Evolutionary conservation across 768 basidiomycete genomes (phyloP), one percentile per base, ranked within the genome.

Genomic region (Zangia roseola): DNA sequence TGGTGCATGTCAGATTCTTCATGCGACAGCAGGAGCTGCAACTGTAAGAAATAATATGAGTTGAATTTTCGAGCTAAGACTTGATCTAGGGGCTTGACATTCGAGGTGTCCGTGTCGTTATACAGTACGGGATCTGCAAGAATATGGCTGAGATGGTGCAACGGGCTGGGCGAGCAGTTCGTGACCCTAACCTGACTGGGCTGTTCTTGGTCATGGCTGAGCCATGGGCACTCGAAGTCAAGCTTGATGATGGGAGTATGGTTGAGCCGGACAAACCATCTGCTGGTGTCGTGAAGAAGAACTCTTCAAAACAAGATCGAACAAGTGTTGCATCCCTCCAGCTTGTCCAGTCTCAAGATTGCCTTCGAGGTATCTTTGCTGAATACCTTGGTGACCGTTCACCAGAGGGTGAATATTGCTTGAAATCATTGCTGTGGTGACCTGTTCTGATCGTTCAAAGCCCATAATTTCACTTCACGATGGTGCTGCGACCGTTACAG

Each of bases 11-110:
- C 49, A 57, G 12, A 54, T 68, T 7, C 44, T 68, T 2, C 50
- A 54, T 53, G 59, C 54, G 5, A 68, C 58, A 5, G 52, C 53
- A 6, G 63, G 63, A 0, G 55, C 53, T 21, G 59, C 65, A 24
- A 59, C 61, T 0, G 64, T 64, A 40, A 40, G 53, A n/a, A n/a
- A n/a, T n/a, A n/a, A n/a, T n/a, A n/a, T 46, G 2, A 33, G 24
- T 31, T 13, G 21, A 5, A 35, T 44, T 9, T 13, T 5, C 3
- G 19, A n/a, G n/a, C 31, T 35, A 19, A 44, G 12, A 4, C 14
- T n/a, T 34, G 6, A 23, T 9, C 10, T 19, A 44, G 43, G 43
- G 31, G 5, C 33, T 44, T 10, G 43, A 44, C 23, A 44, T 44
- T 5, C 31, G 14, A 34, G 43, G 43, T 16, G 43, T 44, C 19